phyloP scores from a whole-genome alignment of 805 yeast species.

The Hanseniaspora occidentalis region DNA sequence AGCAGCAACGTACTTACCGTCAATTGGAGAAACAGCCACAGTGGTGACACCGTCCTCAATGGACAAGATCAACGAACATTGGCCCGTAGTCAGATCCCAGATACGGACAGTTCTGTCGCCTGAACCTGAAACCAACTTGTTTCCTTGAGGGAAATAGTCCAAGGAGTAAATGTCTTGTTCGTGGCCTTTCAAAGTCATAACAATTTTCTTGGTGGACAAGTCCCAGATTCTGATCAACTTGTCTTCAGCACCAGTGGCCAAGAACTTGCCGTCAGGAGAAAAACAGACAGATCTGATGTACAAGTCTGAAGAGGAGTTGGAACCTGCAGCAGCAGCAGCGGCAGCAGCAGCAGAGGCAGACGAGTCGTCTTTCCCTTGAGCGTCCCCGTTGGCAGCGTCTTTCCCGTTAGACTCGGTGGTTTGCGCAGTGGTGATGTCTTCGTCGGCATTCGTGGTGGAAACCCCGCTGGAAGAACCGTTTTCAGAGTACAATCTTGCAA shows the following conservation, averaged over 20 bases:
- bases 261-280: conserved; percentile 85
- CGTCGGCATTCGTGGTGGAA: conserved; percentile 17
- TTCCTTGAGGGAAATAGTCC: conserved; percentile 90
- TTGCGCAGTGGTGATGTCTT: conserved; percentile 33
- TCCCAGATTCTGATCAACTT: conserved; percentile 94
- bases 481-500: conserved; percentile 68
- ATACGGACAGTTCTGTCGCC: conserved; percentile 95
- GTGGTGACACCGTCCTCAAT: conserved; percentile 98
- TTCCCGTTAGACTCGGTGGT: conserved; percentile 11
- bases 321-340: conserved; percentile 40
- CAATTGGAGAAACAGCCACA: conserved; percentile 84
- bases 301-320: conserved; percentile 45
- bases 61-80: conserved; percentile 74
- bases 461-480: conserved; percentile 36
- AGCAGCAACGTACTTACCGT: conserved; percentile 88
- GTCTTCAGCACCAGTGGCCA: conserved; percentile 92
- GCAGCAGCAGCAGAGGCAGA: conserved; percentile 20
- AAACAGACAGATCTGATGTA: conserved; percentile 93
- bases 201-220: conserved; percentile 69
- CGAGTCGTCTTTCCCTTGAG: neutral
- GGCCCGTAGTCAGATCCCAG: conserved; percentile 88
- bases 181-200: conserved; percentile 81
- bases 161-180: conserved; percentile 95
- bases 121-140: conserved; percentile 85
- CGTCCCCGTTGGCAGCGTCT: neutral